Evolutionary conservation across 139 green algal species (phyloP), one percentile per base, ranked within the genome.

Genomic region (Gonium pectorale): DNA sequence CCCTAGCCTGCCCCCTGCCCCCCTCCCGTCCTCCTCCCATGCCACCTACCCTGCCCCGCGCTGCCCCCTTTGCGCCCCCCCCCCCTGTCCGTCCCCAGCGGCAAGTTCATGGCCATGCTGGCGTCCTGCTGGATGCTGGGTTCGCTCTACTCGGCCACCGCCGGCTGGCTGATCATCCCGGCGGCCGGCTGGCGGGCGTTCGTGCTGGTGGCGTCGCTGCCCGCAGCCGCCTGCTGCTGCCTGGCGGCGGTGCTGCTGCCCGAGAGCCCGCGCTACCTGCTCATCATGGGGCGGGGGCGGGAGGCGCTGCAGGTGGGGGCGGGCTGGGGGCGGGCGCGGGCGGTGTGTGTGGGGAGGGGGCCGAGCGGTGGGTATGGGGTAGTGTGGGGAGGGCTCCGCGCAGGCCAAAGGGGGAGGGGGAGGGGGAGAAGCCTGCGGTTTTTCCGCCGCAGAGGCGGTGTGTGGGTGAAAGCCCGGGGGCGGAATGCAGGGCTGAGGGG

Each of bases 101-200:
- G 89, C 62, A 88, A 85, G 79, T 90, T 87, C 62, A 83, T 90
- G 79, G 86, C 82, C 26, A 66, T 67, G 17, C 67, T 91, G 11
- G 90, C 87, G 2, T 81, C 84, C 26, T 83, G 81, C 44, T 93
- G 90, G 90, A 93, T 93, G 90, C 22, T 93, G 21, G 90, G 90
- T n/a, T 90, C 79, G 51, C 77, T 93, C 15, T 89, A 81, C 49
- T 87, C 80, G 26, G 90, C 90, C 31, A 56, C 56, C 19, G 15
- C 83, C 11, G 90, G 90, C 62, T 92, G 87, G 90, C 29, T 84
- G 37, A 60, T 93, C 60, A 90, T 93, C 37, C 84, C 70, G 15
- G 29, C 17, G 22, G 29, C 24, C 17, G 87, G 87, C 35, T 93
- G 90, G 90, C 79, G 87, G 3, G 29, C 49, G 8, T 93, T 90